phyloP scores from a whole-genome alignment of 768 basidiomycete genomes.

The Termitomyces titanicus region DNA sequence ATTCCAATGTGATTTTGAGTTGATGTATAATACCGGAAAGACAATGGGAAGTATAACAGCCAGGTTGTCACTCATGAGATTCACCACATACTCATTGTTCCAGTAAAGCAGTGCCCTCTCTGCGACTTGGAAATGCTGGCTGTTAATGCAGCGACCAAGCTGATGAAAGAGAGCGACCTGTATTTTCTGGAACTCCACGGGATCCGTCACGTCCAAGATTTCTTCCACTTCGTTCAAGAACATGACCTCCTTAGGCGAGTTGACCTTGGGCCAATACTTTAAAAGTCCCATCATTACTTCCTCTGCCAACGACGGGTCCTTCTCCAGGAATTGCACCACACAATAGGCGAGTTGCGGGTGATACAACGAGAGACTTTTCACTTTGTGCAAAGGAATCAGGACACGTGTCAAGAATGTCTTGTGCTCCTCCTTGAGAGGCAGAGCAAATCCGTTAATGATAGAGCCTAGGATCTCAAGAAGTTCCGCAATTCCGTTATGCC shows the following conservation, averaged over 20 bases:
- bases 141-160: conserved; percentile 95
- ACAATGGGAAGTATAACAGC: conserved; percentile 88
- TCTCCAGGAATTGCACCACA: conserved; percentile 98
- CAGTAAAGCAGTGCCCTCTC: conserved; percentile 96
- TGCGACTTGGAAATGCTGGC: conserved; percentile 99
- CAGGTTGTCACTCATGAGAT: conserved; percentile 97
- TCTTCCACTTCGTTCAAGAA: conserved; percentile 99
- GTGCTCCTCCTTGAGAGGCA: conserved; percentile 98
- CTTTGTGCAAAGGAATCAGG: conserved; percentile 95
- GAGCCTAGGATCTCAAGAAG: conserved; percentile 97
- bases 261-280: conserved; percentile 98
- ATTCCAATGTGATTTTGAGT: conserved; percentile 98
- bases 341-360: conserved; percentile 99
- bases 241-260: conserved; percentile 99
- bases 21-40: conserved; percentile 93
- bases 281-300: conserved; percentile 96
- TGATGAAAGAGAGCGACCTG: conserved; percentile 91
- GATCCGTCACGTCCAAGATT: conserved; percentile 96
- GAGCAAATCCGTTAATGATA: conserved; percentile 98
- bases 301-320: conserved; percentile 88
- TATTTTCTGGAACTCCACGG: conserved; percentile 94
- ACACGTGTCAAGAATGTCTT: conserved; percentile 95
- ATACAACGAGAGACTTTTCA: conserved; percentile 94
- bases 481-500: conserved; percentile 99
- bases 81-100: conserved; percentile 99